A percentile compares a stretch with the other conserved stretches of the same genome.
Evolutionary conservation across 345 rosid genomes (phyloP).

Genomic region (Populus ilicifolia): DNA sequence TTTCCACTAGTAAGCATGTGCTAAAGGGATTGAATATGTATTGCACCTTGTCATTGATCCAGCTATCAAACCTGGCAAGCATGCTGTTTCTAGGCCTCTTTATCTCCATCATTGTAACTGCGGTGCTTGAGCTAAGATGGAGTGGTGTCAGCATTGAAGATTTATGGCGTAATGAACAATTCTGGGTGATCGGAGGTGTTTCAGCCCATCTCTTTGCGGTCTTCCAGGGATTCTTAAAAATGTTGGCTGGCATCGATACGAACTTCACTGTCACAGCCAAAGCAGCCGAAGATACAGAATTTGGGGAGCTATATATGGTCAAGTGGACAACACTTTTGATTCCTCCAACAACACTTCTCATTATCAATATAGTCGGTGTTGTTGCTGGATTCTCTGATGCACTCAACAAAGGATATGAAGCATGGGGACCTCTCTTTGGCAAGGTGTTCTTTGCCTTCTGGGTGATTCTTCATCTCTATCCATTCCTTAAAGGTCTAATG

Average conservation of each 20-base stretch:
- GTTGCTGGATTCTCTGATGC: slow-evolving; percentile 99
- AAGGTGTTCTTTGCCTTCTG: slow-evolving; percentile 92
- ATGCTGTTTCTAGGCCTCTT: slow-evolving; percentile 85
- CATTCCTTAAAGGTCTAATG: slow-evolving; percentile 99
- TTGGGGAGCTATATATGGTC: slow-evolving; percentile 87
- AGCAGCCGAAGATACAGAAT: slow-evolving; percentile 81
- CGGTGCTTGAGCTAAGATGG: slow-evolving; percentile 91
- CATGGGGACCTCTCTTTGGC: slow-evolving; percentile 98
- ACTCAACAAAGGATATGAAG: slow-evolving; percentile 87
- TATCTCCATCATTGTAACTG: slow-evolving; percentile 74
- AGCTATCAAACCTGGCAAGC: slow-evolving; percentile 95
- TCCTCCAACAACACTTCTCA: slow-evolving; percentile 86
- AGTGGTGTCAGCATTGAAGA: slow-evolving; percentile 95
- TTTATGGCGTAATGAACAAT: slow-evolving; percentile 92
- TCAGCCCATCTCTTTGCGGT: slow-evolving; percentile 96
- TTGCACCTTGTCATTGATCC: slow-evolving; percentile 9
- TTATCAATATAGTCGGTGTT: slow-evolving; percentile 83
- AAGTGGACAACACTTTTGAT: slow-evolving; percentile 94
- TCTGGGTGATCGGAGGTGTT: slow-evolving; percentile 98
- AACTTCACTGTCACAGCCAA: slow-evolving; percentile 95
- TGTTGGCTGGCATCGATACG: slow-evolving; percentile 89
- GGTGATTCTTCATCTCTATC: slow-evolving; percentile 96
- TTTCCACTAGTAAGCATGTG: neutral
- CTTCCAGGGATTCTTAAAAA: slow-evolving; percentile 89
- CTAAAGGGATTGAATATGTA: neutral